These are phyloP conservation scores for Lentinula boryana DNA, from an alignment of 768 basidiomycete genomes.

Conservation along the genomic window DNA sequence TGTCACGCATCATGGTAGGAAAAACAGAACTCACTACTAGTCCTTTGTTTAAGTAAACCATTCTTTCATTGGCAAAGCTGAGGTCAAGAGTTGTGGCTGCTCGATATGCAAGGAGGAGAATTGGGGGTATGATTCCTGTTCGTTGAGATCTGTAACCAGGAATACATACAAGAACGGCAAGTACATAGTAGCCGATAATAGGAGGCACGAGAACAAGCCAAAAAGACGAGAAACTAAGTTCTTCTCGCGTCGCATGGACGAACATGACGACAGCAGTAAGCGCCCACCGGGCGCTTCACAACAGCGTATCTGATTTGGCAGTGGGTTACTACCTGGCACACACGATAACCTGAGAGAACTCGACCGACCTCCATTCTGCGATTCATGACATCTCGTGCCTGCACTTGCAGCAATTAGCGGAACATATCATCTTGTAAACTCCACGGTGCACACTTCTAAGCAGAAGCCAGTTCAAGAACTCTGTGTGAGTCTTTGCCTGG, in stretches of 20 bases:
- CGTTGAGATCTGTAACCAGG: not conserved
- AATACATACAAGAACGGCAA: not conserved
- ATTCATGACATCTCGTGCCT: too few relatives aligned
- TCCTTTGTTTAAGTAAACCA: slow-evolving; percentile 38
- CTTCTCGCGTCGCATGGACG: not conserved
- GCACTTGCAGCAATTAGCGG: too few relatives aligned
- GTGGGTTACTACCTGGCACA: too few relatives aligned
- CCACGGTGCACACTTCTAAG: too few relatives aligned
- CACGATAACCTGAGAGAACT: too few relatives aligned
- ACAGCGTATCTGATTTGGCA: too few relatives aligned
- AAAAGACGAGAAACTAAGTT: not conserved
- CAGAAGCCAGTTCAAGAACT: too few relatives aligned
- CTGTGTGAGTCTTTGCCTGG: too few relatives aligned
- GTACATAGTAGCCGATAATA: not conserved
- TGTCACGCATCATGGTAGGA: not conserved
- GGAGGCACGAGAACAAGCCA: not conserved
- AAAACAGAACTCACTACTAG: slow-evolving; percentile 29
- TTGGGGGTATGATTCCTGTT: not conserved
- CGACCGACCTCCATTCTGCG: too few relatives aligned
- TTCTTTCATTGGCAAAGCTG: slow-evolving; percentile 8
- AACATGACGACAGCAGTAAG: not conserved
- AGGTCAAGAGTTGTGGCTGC: slow-evolving; percentile 1
- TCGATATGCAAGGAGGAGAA: slow-evolving; percentile 1
- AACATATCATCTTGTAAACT: too few relatives aligned
- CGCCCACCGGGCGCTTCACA: not conserved